These are phyloP conservation scores for Neurospora crassa DNA, from an alignment of 2,329 filamentous ascomycete species.

Conservation along the genomic window DNA sequence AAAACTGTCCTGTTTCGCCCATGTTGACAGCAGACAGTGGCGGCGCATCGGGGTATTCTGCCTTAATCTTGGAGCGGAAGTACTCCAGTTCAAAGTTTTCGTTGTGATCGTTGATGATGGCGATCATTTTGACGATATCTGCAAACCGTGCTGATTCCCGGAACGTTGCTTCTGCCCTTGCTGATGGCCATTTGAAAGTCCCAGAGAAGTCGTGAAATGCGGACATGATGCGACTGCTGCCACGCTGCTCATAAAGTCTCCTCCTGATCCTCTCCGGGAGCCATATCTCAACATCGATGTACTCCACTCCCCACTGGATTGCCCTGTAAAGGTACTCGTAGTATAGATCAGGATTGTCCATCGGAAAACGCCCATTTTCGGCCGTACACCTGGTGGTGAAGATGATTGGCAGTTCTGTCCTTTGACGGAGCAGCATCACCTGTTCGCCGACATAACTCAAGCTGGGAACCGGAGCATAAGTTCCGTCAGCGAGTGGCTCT, in stretches of 20 bases:
- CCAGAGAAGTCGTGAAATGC: constrained; percentile 86
- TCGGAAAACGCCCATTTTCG: constrained; percentile 78
- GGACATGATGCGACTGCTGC: constrained; percentile 80
- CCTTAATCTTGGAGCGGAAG: constrained; percentile 68
- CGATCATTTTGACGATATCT: constrained; percentile 87
- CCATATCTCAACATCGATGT: constrained; percentile 84
- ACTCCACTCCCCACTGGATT: constrained; percentile 83
- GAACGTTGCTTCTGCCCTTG: constrained; percentile 63
- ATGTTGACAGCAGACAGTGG: constrained; percentile 80
- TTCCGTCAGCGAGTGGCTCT: constrained; percentile 56
- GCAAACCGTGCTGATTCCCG: constrained; percentile 62
- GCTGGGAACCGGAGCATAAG: constrained; percentile 59
- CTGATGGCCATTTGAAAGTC: constrained; percentile 72
- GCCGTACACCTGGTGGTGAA: constrained; percentile 75
- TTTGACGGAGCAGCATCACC: constrained; percentile 72
- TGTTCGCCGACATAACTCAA: constrained; percentile 79
- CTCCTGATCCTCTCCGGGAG: constrained; percentile 66
- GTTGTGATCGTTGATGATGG: constrained; percentile 69
- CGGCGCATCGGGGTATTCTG: constrained; percentile 57
- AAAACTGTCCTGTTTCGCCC: constrained; percentile 78
- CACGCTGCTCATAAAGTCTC: constrained; percentile 57
- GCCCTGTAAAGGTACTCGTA: constrained; percentile 74
- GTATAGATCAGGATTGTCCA: constrained; percentile 66
- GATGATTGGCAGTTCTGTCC: constrained; percentile 82
- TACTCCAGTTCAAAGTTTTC: constrained; percentile 88